phyloP scores from a whole-genome alignment of 495 filamentous ascomycete genomes.

The Gamarada debralockiae region DNA sequence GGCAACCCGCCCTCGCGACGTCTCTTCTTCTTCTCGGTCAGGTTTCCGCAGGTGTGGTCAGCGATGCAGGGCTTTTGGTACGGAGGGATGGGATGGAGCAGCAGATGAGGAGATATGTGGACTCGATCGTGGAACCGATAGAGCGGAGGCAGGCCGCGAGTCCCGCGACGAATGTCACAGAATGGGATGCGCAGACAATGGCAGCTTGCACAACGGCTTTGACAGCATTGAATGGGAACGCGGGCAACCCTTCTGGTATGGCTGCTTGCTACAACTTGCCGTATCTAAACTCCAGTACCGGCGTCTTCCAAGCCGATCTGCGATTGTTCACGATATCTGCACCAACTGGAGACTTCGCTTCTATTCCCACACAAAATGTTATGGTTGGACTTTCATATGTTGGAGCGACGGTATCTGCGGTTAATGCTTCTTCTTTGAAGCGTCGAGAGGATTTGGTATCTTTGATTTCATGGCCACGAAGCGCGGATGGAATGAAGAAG shows the following conservation, averaged over 20 bases:
- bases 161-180: conserved; percentile 30
- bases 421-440: conserved; percentile 24
- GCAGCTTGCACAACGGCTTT: conserved; percentile 49
- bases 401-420: conserved; percentile 48
- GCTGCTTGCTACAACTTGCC: conserved; percentile 76
- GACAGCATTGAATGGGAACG: conserved; percentile 35
- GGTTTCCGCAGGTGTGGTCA: conserved; percentile 17
- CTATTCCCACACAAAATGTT: conserved; percentile 50
- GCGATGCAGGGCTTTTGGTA: conserved; percentile 11
- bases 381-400: conserved; percentile 54
- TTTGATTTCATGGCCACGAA: conserved; percentile 24
- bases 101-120: conserved; percentile 25
- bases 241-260: conserved; percentile 65
- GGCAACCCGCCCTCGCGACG: conserved; percentile 12
- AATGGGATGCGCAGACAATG: conserved; percentile 49
- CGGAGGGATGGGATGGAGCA: conserved; percentile 16
- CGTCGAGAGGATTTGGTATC: conserved; percentile 9
- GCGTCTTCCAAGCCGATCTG: conserved; percentile 67
- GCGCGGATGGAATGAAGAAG: conserved; percentile 7
- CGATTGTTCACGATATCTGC: conserved; percentile 60
- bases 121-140: conserved; percentile 20
- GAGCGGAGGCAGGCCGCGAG: conserved; percentile 27
- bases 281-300: conserved; percentile 54
- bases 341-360: conserved; percentile 53
- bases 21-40: conserved; percentile 20